Evolutionary conservation across 805 yeast species (phyloP).

Genomic region (Kodamaea neixiangensis): DNA sequence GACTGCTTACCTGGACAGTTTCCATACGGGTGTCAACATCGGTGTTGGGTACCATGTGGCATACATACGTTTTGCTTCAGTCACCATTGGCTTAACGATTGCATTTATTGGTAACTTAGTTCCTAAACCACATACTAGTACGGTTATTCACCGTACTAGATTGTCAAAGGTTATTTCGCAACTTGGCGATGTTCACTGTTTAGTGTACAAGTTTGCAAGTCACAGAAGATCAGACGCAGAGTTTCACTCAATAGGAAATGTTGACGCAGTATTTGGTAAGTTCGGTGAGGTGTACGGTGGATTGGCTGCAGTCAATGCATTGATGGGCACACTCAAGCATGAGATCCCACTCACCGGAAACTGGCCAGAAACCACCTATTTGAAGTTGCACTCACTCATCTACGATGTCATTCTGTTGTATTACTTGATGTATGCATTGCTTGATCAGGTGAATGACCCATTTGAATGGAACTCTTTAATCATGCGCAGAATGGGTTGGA

Average conservation of each 20-base stretch:
- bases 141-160: constrained; percentile 25
- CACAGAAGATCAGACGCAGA: constrained; percentile 22
- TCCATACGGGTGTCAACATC: constrained; percentile 21
- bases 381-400: constrained; percentile 20
- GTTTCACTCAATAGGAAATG: constrained; percentile 20
- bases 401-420: constrained; percentile 31
- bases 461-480: constrained; percentile 29
- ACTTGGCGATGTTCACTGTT: constrained; percentile 31
- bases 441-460: constrained; percentile 30
- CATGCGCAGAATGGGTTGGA: constrained; percentile 32
- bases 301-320: constrained; percentile 32
- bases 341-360: constrained; percentile 32
- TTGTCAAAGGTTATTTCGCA: constrained; percentile 25
- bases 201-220: constrained; percentile 28
- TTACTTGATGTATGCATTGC: constrained; percentile 21
- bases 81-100: constrained; percentile 29
- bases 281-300: constrained; percentile 23
- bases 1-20: constrained; percentile 33
- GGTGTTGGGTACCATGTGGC: constrained; percentile 34
- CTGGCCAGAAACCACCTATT: constrained; percentile 34
- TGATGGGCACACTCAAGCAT: constrained; percentile 28
- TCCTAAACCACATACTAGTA: constrained; percentile 32
- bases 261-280: constrained; percentile 23
- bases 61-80: constrained; percentile 27
- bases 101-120: constrained; percentile 33